Base-by-base conservation (phyloP, 139 green algal genomes). In the Pseudopediastrum boryanum region DNA sequence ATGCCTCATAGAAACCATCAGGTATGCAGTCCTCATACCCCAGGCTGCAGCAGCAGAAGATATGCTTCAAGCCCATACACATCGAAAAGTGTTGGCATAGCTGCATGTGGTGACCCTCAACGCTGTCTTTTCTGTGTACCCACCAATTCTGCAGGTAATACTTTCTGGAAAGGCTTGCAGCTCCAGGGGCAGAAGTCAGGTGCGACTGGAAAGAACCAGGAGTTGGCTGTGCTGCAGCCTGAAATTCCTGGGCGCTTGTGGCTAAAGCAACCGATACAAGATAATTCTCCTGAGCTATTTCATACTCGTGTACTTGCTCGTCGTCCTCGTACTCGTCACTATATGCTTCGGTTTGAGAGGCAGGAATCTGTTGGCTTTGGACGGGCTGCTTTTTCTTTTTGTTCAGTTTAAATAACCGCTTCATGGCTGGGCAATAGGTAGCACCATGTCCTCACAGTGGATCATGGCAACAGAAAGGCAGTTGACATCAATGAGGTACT, bases 1-100 rank as follows among this genome's bases (percentile, higher is more conserved):
- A 35, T 44, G 86, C 56, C 19, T 91, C 89, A 38, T 88, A 92
- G 51, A 93, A 86, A 25, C 88, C 86, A 36, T 92, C 86, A 1
- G 33, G 71, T 0, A 91, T 38, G 0, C 38, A 2, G 41, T 93
- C 87, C 7, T 80, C 58, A 50, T 80, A 88, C 48, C 68, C 66
- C 64, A 92, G 58, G 51, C 78, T 88, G 78, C 83, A 59, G 6
- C 2, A 71, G 48, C 5, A 41, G 77, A n/a, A n/a, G n/a, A n/a
- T n/a, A n/a, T n/a, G n/a, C n/a, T n/a, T n/a, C n/a, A n/a, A n/a
- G n/a, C n/a, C n/a, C n/a, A n/a, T n/a, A n/a, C n/a, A n/a, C n/a
- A n/a, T n/a, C n/a, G n/a, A n/a, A n/a, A n/a, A n/a, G n/a, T n/a
- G n/a, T n/a, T n/a, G n/a, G n/a, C n/a, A n/a, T n/a, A n/a, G n/a